Base-by-base conservation (phyloP, 2,329 filamentous ascomycete species). In the Aschersonia sp. region DNA sequence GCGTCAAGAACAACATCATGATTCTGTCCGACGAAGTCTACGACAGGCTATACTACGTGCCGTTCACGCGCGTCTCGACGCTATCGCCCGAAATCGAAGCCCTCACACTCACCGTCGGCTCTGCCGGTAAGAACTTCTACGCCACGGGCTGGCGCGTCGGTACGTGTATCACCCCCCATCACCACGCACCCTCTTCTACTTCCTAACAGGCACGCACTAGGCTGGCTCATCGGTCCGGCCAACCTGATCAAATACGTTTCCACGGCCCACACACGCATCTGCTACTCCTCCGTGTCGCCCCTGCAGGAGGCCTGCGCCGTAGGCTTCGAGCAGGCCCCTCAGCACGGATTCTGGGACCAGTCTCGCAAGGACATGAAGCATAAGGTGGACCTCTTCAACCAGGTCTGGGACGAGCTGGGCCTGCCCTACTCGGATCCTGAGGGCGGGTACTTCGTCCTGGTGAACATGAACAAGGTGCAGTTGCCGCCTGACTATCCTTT, bases 61-160 rank as follows among this genome's bases (percentile, higher is more conserved):
- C 91, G 1, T 98, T 97, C 62, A 97, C 89, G 1, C 80, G 92
- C 56, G 84, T 97, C 48, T 87, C 87, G 30, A 96, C 89, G 0
- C 71, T 98, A 20, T 94, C 88, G 0, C 89, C 89, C 0, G 89
- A 96, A 63, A 80, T 97, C 46, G 89, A 89, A 56, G 79, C 79
- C 50, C 75, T 94, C 55, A 97, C 92, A 4, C 68, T 98, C 45
- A 97, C 92, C 0, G 92, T 98, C 31, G 92, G 92, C 28, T 95
- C 89, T 0, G 92, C 89, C 1, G 92, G 92, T 57, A 98, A 98
- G 76, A 94, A 92, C 72, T 98, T 98, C 67, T 97, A 97, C 61
- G 88, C 87, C 49, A 98, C 92, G 0, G 92, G 92, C 45, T 98
- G 92, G 92, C 82, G 92, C 50, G 89, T 97, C 4, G 78, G 72